These are phyloP conservation scores for Leersia perrieri DNA, from an alignment of 176 grass and related monocot species.

Conservation along the genomic window DNA sequence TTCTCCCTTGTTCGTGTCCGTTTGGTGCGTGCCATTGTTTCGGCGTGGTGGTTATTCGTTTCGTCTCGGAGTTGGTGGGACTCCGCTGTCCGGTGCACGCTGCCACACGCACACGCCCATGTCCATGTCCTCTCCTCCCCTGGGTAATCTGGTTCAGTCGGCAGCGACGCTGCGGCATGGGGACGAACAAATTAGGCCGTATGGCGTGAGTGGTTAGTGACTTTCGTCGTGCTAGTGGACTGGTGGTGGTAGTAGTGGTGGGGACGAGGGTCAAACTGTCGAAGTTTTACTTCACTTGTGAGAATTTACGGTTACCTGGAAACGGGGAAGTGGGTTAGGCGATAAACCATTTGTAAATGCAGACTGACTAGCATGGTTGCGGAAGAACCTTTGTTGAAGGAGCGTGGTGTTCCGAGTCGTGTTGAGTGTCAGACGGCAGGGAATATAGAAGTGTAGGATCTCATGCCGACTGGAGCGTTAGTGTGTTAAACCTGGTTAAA, in stretches of 20 bases:
- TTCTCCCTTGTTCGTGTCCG: neutral
- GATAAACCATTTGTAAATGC: neutral
- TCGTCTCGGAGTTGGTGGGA: constrained; percentile 34
- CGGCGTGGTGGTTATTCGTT: constrained; percentile 4
- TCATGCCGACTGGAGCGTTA: neutral
- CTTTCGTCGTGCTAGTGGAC: neutral
- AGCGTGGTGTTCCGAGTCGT: neutral
- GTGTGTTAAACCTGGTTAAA: neutral
- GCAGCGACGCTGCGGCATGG: neutral
- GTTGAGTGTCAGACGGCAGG: neutral
- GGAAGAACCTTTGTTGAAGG: neutral
- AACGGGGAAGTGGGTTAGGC: neutral
- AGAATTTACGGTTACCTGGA: neutral
- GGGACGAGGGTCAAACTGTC: neutral
- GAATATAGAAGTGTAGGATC: neutral
- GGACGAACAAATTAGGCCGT: neutral
- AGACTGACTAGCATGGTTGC: neutral
- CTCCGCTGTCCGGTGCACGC: constrained; percentile 30
- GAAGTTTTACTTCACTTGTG: neutral
- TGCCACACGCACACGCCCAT: neutral
- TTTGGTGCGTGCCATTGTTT: constrained; percentile 21
- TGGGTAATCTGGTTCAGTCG: neutral
- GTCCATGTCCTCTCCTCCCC: neutral
- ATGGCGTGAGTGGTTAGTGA: neutral
- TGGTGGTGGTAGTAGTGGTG: constrained; percentile 2